Evolutionary conservation across 208 protist species (phyloP).

Genomic region (Wallacemonas sp.): DNA sequence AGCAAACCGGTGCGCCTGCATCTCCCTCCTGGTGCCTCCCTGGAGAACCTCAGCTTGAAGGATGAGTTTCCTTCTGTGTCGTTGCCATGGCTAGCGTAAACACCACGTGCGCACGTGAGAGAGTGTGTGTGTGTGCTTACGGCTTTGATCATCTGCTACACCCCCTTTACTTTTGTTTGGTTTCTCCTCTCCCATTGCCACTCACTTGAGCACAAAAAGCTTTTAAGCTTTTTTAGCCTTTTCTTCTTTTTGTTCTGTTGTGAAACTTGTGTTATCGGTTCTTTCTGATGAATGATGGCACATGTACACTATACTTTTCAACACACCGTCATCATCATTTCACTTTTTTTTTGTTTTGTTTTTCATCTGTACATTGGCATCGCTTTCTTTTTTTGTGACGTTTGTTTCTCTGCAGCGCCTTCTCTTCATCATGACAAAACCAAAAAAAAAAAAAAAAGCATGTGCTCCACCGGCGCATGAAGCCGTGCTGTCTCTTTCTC

Average conservation of each 20-base stretch:
- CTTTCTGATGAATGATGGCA: neutral
- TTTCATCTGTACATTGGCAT: too few species aligned
- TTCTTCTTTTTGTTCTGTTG: too few species aligned
- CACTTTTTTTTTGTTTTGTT: neutral
- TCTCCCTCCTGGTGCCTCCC: neutral
- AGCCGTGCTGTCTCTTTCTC: too few species aligned
- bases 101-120: neutral
- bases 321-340: too few species aligned
- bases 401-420: neutral
- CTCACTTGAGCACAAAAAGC: too few species aligned
- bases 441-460: slow-evolving; percentile 16
- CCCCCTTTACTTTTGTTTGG: too few species aligned
- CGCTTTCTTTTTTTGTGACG: neutral
- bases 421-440: neutral
- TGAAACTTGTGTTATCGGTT: too few species aligned
- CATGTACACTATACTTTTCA: too few species aligned
- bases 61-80: slow-evolving; percentile 6
- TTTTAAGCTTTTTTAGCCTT: too few species aligned
- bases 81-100: slow-evolving; percentile 7
- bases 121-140: neutral
- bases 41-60: neutral
- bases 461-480: too few species aligned
- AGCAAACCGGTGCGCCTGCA: slow-evolving; percentile 11
- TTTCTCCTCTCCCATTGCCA: too few species aligned
- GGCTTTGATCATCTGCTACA: too few species aligned